Evolutionary conservation across 2,329 filamentous ascomycete species (phyloP), one percentile per base, ranked within the genome.

Genomic region (Colletotrichum neosansevieriae): DNA sequence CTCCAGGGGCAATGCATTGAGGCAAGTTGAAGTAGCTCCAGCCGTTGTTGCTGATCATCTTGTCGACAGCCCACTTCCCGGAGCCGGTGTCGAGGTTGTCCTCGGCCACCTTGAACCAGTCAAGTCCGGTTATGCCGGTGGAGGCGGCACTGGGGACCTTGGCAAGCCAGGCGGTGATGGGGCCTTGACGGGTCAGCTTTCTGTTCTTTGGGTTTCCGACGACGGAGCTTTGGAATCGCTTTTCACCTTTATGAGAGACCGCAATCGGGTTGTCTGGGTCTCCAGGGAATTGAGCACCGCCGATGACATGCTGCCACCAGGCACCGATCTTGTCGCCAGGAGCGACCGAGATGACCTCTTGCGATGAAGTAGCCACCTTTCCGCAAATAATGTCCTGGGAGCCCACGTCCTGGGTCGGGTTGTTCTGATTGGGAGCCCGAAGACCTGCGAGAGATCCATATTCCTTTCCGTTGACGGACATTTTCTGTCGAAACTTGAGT

Each of bases 191-290:
- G 29, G 29, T 29, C 29, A 29, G 29, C 29, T 29, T 29, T 6
- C 9, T 29, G 6, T 29, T 29, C 6, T 29, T 29, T 24, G 24
- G 6, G 29, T 29, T n/a, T 29, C 9, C 7, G 29, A 29, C 7
- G 29, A 9, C 29, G 6, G 29, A 29, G 6, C 29, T 29, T 29
- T 29, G 29, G 9, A 29, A 29, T 29, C 2, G 7, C 29, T 29
- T 29, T 2, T 29, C 29, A 29, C 29, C 7, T 75, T 86, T 86
- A 77, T 88, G 85, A 12, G 82, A 84, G 63, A 80, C 76, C 36
- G 85, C 86, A 71, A 88, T 87, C 60, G 85, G 85, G 76, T 86
- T 82, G 75, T 85, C 85, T 2, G 77, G 75, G 77, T 86, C 84
- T 70, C 79, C 79, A 50, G 83, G 60, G 71, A 79, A 81, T 74